Percentiles rank a stretch among this genome's conserved stretches.
Evolutionary conservation across 2,329 filamentous ascomycete species (phyloP).

Genomic region (Pseudogymnoascus sp.): DNA sequence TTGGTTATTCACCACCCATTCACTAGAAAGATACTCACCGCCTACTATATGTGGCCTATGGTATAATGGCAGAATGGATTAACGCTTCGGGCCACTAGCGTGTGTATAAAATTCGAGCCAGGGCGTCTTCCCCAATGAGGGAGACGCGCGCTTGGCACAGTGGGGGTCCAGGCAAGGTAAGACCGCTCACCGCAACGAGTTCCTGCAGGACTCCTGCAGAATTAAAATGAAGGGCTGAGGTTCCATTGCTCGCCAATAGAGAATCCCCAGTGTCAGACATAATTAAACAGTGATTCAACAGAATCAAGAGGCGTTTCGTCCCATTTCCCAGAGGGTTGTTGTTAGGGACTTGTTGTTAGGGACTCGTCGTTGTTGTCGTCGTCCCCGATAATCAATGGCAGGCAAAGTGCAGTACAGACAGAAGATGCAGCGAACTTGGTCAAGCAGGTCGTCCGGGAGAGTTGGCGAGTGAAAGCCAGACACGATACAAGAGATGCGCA

Average conservation of each 20-base stretch:
- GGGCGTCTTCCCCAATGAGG: not conserved
- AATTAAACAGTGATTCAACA: slow-evolving; percentile 6
- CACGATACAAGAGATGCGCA: not conserved
- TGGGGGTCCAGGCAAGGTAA: not conserved
- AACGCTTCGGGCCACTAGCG: slow-evolving; percentile 1
- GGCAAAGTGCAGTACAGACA: not conserved
- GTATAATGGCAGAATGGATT: not conserved
- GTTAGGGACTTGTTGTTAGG: not conserved
- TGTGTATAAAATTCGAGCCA: slow-evolving; percentile 7
- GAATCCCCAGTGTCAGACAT: not conserved
- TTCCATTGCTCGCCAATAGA: not conserved
- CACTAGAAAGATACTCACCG: not conserved
- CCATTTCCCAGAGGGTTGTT: not conserved
- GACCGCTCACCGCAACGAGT: slow-evolving; percentile 5
- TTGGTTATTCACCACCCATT: not conserved
- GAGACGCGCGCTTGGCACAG: slow-evolving; percentile 2
- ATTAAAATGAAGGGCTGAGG: slow-evolving; percentile 5
- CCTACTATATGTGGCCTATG: not conserved
- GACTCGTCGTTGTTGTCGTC: not conserved
- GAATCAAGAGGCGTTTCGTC: not conserved
- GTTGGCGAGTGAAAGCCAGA: not conserved
- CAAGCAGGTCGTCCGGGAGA: not conserved
- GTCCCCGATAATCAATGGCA: not conserved
- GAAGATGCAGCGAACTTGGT: not conserved
- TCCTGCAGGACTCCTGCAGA: slow-evolving; percentile 2